Conservation (phyloP, 1,139 yeast species). For the Debaryomyces psychrophilus region DNA sequence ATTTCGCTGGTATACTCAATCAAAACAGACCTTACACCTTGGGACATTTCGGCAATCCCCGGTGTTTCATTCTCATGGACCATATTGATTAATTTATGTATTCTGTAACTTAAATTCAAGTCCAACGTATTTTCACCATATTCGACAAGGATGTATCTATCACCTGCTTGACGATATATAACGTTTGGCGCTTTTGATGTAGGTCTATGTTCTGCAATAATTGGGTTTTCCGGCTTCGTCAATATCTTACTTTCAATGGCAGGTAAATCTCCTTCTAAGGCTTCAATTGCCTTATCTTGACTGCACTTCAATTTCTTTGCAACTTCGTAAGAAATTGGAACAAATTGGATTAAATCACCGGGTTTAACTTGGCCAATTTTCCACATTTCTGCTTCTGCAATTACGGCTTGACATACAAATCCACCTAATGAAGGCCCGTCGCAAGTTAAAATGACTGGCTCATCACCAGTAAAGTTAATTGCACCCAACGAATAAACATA, state of each 20-base stretch:
- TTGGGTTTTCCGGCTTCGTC: slow-evolving; percentile 58
- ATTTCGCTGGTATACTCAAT: slow-evolving; percentile 76
- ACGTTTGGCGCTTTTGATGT: slow-evolving; percentile 65
- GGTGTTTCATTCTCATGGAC: slow-evolving; percentile 64
- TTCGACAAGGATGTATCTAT: slow-evolving; percentile 85
- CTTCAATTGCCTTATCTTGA: slow-evolving; percentile 59
- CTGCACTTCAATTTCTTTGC: slow-evolving; percentile 65
- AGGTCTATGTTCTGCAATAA: slow-evolving; percentile 54
- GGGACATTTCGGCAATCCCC: slow-evolving; percentile 94
- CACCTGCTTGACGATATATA: slow-evolving; percentile 95
- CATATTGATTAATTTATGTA: slow-evolving; percentile 76
- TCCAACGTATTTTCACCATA: slow-evolving; percentile 90
- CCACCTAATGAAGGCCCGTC: slow-evolving; percentile 99
- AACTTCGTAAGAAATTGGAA: slow-evolving; percentile 68
- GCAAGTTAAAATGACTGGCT: slow-evolving; percentile 93
- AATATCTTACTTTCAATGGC: slow-evolving; percentile 35
- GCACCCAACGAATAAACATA: slow-evolving; percentile 97
- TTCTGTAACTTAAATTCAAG: slow-evolving; percentile 80
- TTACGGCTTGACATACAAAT: slow-evolving; percentile 94
- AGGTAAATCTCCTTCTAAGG: slow-evolving; percentile 47
- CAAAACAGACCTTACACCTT: slow-evolving; percentile 93
- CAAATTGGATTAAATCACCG: slow-evolving; percentile 81
- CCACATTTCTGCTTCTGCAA: slow-evolving; percentile 96
- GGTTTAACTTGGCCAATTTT: slow-evolving; percentile 97
- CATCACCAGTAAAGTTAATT: slow-evolving; percentile 96